These are phyloP conservation scores for Penicillium herquei DNA, from an alignment of 495 filamentous ascomycete genomes.

Conservation along the genomic window DNA sequence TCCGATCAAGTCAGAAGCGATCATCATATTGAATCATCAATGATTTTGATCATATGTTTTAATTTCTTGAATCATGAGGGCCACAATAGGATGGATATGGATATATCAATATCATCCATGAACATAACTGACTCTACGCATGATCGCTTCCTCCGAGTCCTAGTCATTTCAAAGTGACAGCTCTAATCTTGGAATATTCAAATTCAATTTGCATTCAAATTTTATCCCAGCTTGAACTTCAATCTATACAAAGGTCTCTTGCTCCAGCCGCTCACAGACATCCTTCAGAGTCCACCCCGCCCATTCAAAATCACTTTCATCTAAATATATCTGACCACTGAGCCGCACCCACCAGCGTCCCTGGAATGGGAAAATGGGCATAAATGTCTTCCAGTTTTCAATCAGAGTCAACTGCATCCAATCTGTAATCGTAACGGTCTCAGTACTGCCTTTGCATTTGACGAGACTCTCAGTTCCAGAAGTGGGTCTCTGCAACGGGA, in stretches of 20 bases:
- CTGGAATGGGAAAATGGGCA: slow-evolving; percentile 43
- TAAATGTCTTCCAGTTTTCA: slow-evolving; percentile 62
- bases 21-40: no score
- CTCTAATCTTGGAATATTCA: no score
- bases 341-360: slow-evolving; percentile 2
- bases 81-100: no score
- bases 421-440: slow-evolving; percentile 27
- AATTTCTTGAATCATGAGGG: no score
- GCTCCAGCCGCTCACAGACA: neutral
- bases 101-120: no score
- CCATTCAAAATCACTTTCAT: slow-evolving; percentile 9
- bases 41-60: no score
- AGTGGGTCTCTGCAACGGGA: slow-evolving; percentile 53
- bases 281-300: slow-evolving; percentile 4
- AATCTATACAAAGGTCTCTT: neutral
- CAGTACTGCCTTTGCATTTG: slow-evolving; percentile 16
- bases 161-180: no score
- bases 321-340: slow-evolving; percentile 5
- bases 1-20: no score
- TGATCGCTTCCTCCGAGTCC: no score
- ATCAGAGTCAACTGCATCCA: slow-evolving; percentile 58
- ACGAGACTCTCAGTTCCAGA: slow-evolving; percentile 23
- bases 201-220: no score
- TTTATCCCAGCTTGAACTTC: no score
- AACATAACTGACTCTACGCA: no score